Evolutionary conservation across 768 basidiomycete genomes (phyloP), one percentile per base, ranked within the genome.

Genomic region (Stropharia rugosoannulata): DNA sequence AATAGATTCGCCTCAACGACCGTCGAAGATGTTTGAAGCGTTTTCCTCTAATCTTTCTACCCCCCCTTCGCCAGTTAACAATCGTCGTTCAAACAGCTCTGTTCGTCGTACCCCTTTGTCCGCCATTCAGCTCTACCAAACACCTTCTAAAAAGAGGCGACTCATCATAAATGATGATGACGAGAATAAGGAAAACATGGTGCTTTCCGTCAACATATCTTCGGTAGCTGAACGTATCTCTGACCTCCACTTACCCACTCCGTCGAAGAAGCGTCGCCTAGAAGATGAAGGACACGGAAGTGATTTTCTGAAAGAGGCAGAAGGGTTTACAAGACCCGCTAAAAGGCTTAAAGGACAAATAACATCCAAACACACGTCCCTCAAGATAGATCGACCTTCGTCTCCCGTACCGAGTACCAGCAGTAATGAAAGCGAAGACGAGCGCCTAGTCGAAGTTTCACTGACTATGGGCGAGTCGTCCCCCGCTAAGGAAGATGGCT

Each of bases 111-210:
- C 64, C 5, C 65, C 65, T 12, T 52, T 66, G 18, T 61, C 58
- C 1, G 53, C 61, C 18, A 64, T 64, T 25, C 66, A 64, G 37
- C 55, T 57, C 11, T 47, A 52, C 22, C 58, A 53, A 16, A 60
- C 68, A 29, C 73, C 75, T 18, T 66, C 71, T 18, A 75, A 74
- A 59, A 76, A 61, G 15, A 61, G 64, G 18, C 53, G 58, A 38
- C 39, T 64, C 22, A 51, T 57, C 52, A 13, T 48, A 29, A 57
- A 58, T 6, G 55, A 58, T 32, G 59, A 63, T 68, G 69, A 85
- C 3, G 68, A 83, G 0, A 69, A 86, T 66, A 89, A 90, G 69
- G 88, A 90, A 65, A 90, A 90, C 62, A 55, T 68, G 32, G 27
- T 42, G 16, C n/a, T 49, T 19, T 45, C 29, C 8, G 48, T 5